These are phyloP conservation scores for Boletus fagicola DNA, from an alignment of 768 basidiomycete species.

Conservation along the genomic window DNA sequence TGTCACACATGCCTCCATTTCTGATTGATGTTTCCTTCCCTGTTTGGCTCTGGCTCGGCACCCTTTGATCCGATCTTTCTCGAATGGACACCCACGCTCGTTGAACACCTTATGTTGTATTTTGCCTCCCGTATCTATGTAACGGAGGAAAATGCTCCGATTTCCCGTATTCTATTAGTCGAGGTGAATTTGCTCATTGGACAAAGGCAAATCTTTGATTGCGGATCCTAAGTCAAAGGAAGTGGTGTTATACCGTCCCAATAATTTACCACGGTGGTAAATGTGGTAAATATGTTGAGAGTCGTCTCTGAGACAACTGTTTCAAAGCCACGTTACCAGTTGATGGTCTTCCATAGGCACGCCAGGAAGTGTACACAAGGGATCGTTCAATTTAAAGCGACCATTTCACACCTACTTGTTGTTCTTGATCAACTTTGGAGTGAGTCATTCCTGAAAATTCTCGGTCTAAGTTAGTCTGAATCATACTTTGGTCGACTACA, in stretches of 20 bases:
- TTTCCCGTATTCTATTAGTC: neutral
- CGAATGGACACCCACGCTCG: slow-evolving; percentile 20
- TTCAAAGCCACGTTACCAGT: no score
- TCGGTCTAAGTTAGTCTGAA: no score
- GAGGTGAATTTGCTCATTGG: neutral
- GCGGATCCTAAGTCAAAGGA: neutral
- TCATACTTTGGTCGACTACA: no score
- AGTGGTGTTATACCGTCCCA: neutral
- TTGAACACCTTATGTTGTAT: slow-evolving; percentile 20
- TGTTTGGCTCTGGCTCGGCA: slow-evolving; percentile 1
- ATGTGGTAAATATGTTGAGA: neutral
- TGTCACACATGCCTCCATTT: slow-evolving; percentile 3
- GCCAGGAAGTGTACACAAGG: no score
- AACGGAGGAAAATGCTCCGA: slow-evolving; percentile 2
- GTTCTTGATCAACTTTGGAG: no score
- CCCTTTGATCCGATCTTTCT: slow-evolving; percentile 1
- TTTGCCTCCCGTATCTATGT: neutral
- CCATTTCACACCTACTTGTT: no score
- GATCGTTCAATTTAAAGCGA: no score
- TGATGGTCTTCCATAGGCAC: no score
- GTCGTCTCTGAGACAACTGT: no score
- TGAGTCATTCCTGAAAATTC: no score
- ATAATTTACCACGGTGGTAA: neutral
- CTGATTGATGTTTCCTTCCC: slow-evolving; percentile 5
- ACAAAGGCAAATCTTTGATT: neutral